Conservation (phyloP, 1,284 basidiomycete species). For the Tilletia setariae region DNA sequence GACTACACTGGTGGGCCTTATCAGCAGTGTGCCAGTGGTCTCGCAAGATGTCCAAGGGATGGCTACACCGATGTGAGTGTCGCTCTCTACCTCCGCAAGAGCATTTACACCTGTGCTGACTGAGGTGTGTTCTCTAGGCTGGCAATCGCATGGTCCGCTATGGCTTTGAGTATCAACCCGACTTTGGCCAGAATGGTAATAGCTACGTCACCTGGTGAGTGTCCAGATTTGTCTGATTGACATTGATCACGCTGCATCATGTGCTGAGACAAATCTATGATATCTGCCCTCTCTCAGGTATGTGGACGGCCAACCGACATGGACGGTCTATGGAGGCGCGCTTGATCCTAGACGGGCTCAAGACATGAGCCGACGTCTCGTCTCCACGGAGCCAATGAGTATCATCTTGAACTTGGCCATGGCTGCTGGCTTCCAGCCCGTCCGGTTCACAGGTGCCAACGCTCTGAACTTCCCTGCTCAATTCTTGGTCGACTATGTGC, state of each 20-base stretch:
- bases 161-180: slow-evolving; percentile 52
- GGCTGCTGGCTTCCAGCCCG: slow-evolving; percentile 42
- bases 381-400: slow-evolving; percentile 50
- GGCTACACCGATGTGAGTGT: slow-evolving; percentile 1
- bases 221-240: neutral
- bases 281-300: slow-evolving; percentile 27
- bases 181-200: slow-evolving; percentile 38
- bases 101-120: neutral
- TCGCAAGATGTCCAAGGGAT: neutral
- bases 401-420: slow-evolving; percentile 48
- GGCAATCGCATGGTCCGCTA: slow-evolving; percentile 30
- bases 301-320: slow-evolving; percentile 49
- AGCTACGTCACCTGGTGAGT: slow-evolving; percentile 39
- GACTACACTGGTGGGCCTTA: slow-evolving; percentile 38
- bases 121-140: neutral
- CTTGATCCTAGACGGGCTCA: slow-evolving; percentile 28
- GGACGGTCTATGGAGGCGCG: slow-evolving; percentile 38
- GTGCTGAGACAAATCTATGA: too few relatives aligned
- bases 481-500: slow-evolving; percentile 57
- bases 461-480: slow-evolving; percentile 55
- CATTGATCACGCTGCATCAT: neutral
- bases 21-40: slow-evolving; percentile 3
- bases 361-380: slow-evolving; percentile 40
- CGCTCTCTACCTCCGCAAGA: neutral
- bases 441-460: slow-evolving; percentile 9